Conservation (phyloP, 371 early-diverging fungal genomes). For the Zancudomyces culisetae region DNA sequence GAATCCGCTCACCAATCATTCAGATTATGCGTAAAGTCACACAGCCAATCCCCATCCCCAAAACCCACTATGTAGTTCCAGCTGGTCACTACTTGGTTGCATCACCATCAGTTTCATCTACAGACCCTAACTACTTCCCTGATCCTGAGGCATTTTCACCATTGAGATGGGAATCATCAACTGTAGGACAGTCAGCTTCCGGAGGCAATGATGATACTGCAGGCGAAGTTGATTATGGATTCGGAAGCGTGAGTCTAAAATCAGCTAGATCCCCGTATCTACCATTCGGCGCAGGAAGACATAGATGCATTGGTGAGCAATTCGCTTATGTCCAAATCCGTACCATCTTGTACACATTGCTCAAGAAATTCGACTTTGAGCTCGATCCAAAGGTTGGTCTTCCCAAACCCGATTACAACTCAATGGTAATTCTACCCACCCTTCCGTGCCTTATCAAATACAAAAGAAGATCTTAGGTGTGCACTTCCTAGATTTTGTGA, state of each 20-base stretch:
- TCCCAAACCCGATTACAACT: slow-evolving; percentile 72
- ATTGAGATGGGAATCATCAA: slow-evolving; percentile 40
- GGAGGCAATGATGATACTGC: slow-evolving; percentile 6
- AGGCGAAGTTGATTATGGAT: slow-evolving; percentile 63
- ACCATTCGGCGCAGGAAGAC: slow-evolving; percentile 95
- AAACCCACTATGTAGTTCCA: slow-evolving; percentile 65
- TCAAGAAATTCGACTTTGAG: slow-evolving; percentile 53
- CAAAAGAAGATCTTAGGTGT: slow-evolving; percentile 31
- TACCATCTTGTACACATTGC: slow-evolving; percentile 61
- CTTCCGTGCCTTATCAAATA: slow-evolving; percentile 40
- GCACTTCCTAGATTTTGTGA: too few species aligned
- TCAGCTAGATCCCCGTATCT: slow-evolving; percentile 68
- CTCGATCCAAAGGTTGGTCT: slow-evolving; percentile 37
- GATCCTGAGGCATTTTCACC: slow-evolving; percentile 65
- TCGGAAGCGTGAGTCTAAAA: slow-evolving; percentile 59
- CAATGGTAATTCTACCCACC: slow-evolving; percentile 74
- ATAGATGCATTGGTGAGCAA: slow-evolving; percentile 94
- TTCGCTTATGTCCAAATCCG: slow-evolving; percentile 93
- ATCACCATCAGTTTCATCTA: slow-evolving; percentile 61
- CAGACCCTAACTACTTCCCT: slow-evolving; percentile 57
- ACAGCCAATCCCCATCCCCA: slow-evolving; percentile 40
- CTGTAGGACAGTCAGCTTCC: background rate
- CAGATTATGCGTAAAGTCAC: slow-evolving; percentile 83
- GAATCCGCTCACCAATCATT: slow-evolving; percentile 84
- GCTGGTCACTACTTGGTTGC: slow-evolving; percentile 74